These are phyloP conservation scores for Debaryomycetaceae sp. DNA, from an alignment of 1,139 yeast species.

Conservation along the genomic window DNA sequence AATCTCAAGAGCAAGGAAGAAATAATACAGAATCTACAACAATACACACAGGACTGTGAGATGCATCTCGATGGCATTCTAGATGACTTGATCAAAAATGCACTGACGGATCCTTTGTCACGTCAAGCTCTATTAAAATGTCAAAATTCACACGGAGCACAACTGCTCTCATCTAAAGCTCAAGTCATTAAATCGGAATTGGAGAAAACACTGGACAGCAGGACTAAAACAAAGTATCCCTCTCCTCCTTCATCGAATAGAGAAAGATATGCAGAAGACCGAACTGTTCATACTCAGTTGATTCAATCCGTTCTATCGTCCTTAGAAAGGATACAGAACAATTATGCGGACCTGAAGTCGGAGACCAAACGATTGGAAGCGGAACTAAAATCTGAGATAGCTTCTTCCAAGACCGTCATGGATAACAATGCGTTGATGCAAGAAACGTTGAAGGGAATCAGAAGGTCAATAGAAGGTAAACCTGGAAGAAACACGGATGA, in stretches of 20 bases:
- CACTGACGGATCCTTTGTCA: constrained; percentile 15
- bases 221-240: constrained; percentile 5
- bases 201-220: constrained; percentile 9
- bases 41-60: constrained; percentile 14
- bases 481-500: constrained; percentile 15
- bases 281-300: constrained; percentile 14
- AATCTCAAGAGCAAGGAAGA: constrained; percentile 26
- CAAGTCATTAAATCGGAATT: constrained; percentile 23
- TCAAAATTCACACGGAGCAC: constrained; percentile 9
- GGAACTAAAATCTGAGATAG: not conserved
- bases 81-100: constrained; percentile 17
- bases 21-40: constrained; percentile 13
- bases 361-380: not conserved
- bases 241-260: constrained; percentile 14
- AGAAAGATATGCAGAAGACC: constrained; percentile 9
- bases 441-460: constrained; percentile 6
- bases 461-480: constrained; percentile 22
- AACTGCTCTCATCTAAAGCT: constrained; percentile 22
- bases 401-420: not conserved
- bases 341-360: not conserved
- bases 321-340: constrained; percentile 17
- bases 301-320: constrained; percentile 16
- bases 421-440: not conserved
- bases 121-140: constrained; percentile 16
- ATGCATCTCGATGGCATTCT: constrained; percentile 21